Base-by-base conservation (phyloP, 2,329 filamentous ascomycete genomes). In the Claviceps pazoutovae region DNA sequence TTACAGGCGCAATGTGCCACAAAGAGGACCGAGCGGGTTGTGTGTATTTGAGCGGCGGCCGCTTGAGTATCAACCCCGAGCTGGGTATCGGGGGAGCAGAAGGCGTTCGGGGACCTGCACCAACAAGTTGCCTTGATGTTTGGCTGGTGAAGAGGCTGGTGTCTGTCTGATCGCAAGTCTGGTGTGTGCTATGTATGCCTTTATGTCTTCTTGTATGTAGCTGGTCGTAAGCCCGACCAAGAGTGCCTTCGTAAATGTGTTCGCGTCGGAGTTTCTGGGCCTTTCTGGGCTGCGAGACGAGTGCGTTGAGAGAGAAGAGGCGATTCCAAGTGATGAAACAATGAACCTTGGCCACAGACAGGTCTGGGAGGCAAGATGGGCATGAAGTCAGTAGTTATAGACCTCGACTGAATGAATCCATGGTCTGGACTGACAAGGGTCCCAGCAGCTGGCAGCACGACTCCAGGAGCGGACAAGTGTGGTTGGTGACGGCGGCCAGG, bases 311-410 rank as follows among this genome's bases (percentile, higher is more conserved):
- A 5, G 9, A 16, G 11, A 26, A 17, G 16, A 17, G 17, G 17
- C 23, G 19, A 37, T 23, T 50, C 6, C 42, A 46, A 49, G 47
- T 45, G 39, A 34, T 30, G 51, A 54, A 50, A 56, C 57, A 58
- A 37, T 16, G 56, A n/a, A 46, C 36, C 46, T 51, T 59, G 58
- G 56, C 57, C 62, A 58, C 60, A 56, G 56, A 51, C 55, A 62
- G 59, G 59, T 59, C 61, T 62, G 58, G 57, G 58, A 55, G 53
- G 54, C 17, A 49, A 48, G 52, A 34, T 39, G 50, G 55, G 43
- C 52, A 51, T 38, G n/a, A 16, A 46, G 46, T 43, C 34, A 39
- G 50, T 43, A 48, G 45, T 48, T 52, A 52, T 49, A 46, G 49
- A 47, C 21, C 43, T 34, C 26, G 37, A 39, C 45, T 26, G 30